These are phyloP conservation scores for Zoysia matrella DNA, from an alignment of 202 grass and related monocot genomes.

Conservation along the genomic window DNA sequence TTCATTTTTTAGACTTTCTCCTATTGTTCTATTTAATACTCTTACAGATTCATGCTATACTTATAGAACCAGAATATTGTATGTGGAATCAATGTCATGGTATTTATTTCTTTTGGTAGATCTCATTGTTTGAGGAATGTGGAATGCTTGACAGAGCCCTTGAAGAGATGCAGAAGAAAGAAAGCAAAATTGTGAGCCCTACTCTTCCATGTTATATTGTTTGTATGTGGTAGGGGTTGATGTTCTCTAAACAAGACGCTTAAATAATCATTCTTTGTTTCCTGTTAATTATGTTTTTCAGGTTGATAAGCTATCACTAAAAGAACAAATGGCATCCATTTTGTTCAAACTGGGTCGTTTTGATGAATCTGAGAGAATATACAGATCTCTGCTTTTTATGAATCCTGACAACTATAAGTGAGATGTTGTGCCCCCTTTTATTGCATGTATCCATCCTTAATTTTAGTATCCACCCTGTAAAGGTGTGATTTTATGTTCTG, in stretches of 20 bases:
- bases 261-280: conserved; percentile 1
- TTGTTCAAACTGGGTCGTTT: conserved; percentile 74
- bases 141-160: conserved; percentile 87
- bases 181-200: conserved; percentile 82
- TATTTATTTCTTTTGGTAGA: conserved; percentile 53
- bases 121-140: conserved; percentile 95
- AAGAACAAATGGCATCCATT: conserved; percentile 95
- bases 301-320: conserved; percentile 94
- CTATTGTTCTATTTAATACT: conserved; percentile 1
- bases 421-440: conserved; percentile 12
- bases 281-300: conserved; percentile 49
- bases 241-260: neutral
- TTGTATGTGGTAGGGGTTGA: neutral
- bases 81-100: conserved; percentile 6
- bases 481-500: too few species aligned
- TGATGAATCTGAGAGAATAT: conserved; percentile 86
- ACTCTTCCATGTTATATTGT: conserved; percentile 30
- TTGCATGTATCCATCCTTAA: conserved; percentile 9
- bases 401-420: conserved; percentile 99
- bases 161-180: conserved; percentile 92
- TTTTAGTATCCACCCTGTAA: too few species aligned
- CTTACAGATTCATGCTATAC: conserved; percentile 7
- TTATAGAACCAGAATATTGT: conserved; percentile 3
- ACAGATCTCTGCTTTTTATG: conserved; percentile 92
- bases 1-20: conserved; percentile 26